Evolutionary conservation across 2,329 filamentous ascomycete genomes (phyloP), one percentile per base, ranked within the genome.

Genomic region (Corinectria fuckeliana): DNA sequence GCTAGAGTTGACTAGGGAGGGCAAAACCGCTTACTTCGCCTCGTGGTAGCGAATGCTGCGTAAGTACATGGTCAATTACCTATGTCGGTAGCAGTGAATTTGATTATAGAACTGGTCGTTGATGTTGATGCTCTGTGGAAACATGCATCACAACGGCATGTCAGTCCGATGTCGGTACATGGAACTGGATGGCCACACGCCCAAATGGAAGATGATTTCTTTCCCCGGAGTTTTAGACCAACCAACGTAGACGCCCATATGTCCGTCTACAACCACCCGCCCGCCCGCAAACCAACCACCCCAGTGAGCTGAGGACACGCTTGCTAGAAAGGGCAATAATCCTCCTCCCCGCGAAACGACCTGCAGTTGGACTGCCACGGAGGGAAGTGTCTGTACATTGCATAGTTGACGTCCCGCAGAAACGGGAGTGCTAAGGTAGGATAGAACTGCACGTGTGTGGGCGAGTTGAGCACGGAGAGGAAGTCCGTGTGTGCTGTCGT

Each of bases 281-380:
- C 62, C 55, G 68, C 53, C 64, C 64, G 68, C 67, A 63, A 66
- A 47, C 64, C 39, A 64, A 44, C 49, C 52, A 58, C 58, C 51
- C 64, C 66, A 51, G 49, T 44, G 44, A 54, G 59, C 58, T 39
- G 32, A 57, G 38, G 41, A 25, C 25, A 53, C 47, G 53, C 66
- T 50, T 59, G 53, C 56, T 63, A 39, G 63, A 68, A 65, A 18
- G 41, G 62, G 66, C 18, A 68, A 62, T 45, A 58, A 28, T 56
- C 23, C 54, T 20, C 48, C 32, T 54, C 65, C 58, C 65, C 59
- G 54, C 66, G 58, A 60, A 60, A 58, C 36, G 36, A 36, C 41
- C 42, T 53, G 56, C 42, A 36, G 34, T n/a, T 32, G n/a, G 32
- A 16, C 32, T 39, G 9, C 13, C 26, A 49, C 13, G 32, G 45